These are phyloP conservation scores for Suillus tomentosus DNA, from an alignment of 768 basidiomycete genomes.

Conservation along the genomic window DNA sequence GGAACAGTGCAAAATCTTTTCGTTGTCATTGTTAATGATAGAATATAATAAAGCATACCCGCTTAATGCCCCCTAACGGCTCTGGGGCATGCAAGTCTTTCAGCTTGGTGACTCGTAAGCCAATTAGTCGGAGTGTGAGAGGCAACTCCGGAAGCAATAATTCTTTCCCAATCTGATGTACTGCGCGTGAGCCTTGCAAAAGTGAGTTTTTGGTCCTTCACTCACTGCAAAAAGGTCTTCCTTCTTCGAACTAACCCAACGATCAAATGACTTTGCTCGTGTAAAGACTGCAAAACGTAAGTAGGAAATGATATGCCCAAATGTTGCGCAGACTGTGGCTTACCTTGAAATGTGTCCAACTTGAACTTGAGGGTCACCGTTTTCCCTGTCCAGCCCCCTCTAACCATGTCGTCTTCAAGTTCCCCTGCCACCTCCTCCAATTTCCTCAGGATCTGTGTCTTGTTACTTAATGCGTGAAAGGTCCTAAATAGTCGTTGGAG, in stretches of 20 bases:
- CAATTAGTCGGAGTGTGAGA: conserved; percentile 80
- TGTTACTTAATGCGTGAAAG: conserved; percentile 68
- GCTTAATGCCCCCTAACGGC: conserved; percentile 63
- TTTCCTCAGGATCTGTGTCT: conserved; percentile 68
- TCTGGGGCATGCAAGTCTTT: conserved; percentile 68
- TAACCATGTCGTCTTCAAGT: conserved; percentile 77
- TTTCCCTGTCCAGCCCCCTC: conserved; percentile 81
- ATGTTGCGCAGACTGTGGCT: background rate
- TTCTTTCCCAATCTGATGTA: conserved; percentile 70
- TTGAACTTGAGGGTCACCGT: conserved; percentile 95
- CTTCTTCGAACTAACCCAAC: conserved; percentile 72
- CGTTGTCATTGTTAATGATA: background rate
- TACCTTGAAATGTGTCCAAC: conserved; percentile 85
- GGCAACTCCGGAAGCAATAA: conserved; percentile 81
- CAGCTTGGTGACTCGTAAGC: conserved; percentile 84
- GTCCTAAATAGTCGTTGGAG: conserved; percentile 51
- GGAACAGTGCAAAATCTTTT: background rate
- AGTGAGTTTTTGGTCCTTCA: conserved; percentile 14
- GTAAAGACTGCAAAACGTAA: conserved; percentile 59
- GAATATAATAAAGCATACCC: conserved; percentile 46
- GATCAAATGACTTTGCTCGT: conserved; percentile 77
- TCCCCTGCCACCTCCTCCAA: conserved; percentile 81
- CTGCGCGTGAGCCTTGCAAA: background rate
- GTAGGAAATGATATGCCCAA: background rate
- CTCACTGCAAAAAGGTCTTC: conserved; percentile 77